Base-by-base conservation (phyloP, 208 protist species). In the Leishmania gerbilli region DNA sequence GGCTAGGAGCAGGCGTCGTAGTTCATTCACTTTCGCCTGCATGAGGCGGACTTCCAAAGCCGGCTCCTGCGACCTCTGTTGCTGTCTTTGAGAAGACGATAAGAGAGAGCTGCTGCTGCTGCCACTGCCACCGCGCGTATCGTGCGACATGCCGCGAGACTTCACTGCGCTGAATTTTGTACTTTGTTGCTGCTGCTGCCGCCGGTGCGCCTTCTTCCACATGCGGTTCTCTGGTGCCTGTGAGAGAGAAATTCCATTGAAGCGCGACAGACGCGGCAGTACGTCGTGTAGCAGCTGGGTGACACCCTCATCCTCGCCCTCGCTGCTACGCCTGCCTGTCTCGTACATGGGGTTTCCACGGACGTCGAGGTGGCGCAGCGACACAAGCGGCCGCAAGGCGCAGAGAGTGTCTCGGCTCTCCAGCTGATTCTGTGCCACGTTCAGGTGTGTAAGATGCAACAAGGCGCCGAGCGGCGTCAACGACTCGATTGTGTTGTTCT, bases 181-280 rank as follows among this genome's bases (percentile, higher is more conserved):
- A 37, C 42, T 31, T 62, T n/a, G 37, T 58, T 55, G 71, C 47
- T 60, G 71, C 31, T 58, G 74, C 37, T 72, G 64, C 47, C 58
- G 45, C 76, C 64, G 65, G 45, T 56, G 19, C 55, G 64, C 47
- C 83, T 34, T 53, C 58, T 56, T 76, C 58, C 72, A 58, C 62
- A 89, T 88, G 68, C 80, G 80, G 71, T 97, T 93, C 68, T 83
- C 85, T 34, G 81, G 71, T 0, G 87, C 88, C 83, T 97, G 93
- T n/a, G 93, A 93, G 19, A 95, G 90, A 31, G 93, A 74, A 42
- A 71, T 53, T 6, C 91, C 90, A 77, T 97, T 89, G 51, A 97
- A 79, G 51, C 74, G 79, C n/a, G 88, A 80, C 31, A 97, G 82
- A 47, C 87, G 87, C 60, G 93, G 93, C 27, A 89, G 56, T 17